These are phyloP conservation scores for Wickerhamomyces sydowiorum DNA, from an alignment of 805 yeast species.

Conservation along the genomic window DNA sequence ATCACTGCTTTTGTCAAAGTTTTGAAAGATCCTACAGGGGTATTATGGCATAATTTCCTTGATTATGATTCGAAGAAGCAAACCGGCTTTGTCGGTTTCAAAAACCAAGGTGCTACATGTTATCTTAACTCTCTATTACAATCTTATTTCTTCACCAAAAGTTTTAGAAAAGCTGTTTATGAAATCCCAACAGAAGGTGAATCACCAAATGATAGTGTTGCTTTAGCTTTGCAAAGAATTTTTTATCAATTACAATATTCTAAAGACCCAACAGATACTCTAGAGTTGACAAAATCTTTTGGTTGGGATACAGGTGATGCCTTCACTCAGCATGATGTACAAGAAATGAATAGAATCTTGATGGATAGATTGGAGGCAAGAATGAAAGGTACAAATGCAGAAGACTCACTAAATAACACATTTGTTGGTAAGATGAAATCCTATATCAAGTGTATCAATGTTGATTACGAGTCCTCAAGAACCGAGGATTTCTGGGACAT, in stretches of 20 bases:
- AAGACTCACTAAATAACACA: slow-evolving; percentile 66
- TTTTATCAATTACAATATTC: slow-evolving; percentile 78
- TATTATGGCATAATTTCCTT: slow-evolving; percentile 82
- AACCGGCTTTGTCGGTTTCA: slow-evolving; percentile 90
- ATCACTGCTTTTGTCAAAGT: slow-evolving; percentile 74
- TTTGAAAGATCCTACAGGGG: slow-evolving; percentile 88
- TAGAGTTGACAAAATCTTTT: slow-evolving; percentile 83
- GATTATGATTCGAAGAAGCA: slow-evolving; percentile 81
- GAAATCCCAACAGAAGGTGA: slow-evolving; percentile 77
- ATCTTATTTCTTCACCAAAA: slow-evolving; percentile 80
- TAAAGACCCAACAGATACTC: slow-evolving; percentile 71
- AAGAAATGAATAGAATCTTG: slow-evolving; percentile 87
- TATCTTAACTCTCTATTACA: slow-evolving; percentile 89
- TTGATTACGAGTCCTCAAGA: slow-evolving; percentile 87
- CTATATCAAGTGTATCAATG: slow-evolving; percentile 86
- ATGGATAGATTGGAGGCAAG: slow-evolving; percentile 91
- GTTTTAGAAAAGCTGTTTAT: slow-evolving; percentile 80
- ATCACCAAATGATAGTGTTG: slow-evolving; percentile 52
- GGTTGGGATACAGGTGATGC: slow-evolving; percentile 98
- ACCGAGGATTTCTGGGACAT: slow-evolving; percentile 98
- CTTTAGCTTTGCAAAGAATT: slow-evolving; percentile 80
- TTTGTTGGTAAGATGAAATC: slow-evolving; percentile 98
- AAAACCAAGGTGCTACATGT: slow-evolving; percentile 98
- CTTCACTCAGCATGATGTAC: slow-evolving; percentile 97
- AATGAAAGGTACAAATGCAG: slow-evolving; percentile 85